A percentile compares a stretch with the other conserved stretches of the same genome.
Conservation (phyloP, 2,329 filamentous ascomycete genomes). For the Sporothrix euskadiensis region DNA sequence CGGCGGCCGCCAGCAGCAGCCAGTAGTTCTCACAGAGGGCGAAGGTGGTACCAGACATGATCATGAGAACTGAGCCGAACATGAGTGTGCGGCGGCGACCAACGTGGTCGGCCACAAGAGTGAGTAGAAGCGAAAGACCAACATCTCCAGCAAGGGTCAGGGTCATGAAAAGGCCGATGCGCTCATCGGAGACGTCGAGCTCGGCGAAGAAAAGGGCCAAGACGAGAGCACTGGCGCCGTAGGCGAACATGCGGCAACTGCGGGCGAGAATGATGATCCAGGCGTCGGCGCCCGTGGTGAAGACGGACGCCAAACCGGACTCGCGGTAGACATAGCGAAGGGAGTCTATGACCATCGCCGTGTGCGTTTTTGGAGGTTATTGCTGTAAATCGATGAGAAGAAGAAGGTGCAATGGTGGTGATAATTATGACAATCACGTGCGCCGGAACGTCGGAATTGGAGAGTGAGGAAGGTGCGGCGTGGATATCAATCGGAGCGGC, state of each 20-base stretch:
- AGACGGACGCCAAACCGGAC: slow-evolving; percentile 52
- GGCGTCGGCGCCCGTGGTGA: slow-evolving; percentile 51
- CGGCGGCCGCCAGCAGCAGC: slow-evolving; percentile 58
- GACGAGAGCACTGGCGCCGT: slow-evolving; percentile 60
- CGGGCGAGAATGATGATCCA: slow-evolving; percentile 56
- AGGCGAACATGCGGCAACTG: slow-evolving; percentile 61
- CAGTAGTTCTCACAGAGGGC: slow-evolving; percentile 58
- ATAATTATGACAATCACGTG: background rate
- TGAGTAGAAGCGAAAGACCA: slow-evolving; percentile 56
- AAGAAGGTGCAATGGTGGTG: background rate
- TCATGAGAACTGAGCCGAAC: slow-evolving; percentile 58
- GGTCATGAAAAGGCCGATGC: slow-evolving; percentile 67
- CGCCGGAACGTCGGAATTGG: background rate
- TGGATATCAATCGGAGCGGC: background rate
- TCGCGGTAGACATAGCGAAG: slow-evolving; percentile 39
- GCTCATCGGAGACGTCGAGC: slow-evolving; percentile 56
- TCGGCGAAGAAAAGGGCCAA: slow-evolving; percentile 62
- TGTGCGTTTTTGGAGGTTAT: background rate
- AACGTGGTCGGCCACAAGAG: slow-evolving; percentile 59
- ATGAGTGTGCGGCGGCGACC: slow-evolving; percentile 58
- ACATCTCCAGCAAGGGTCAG: slow-evolving; percentile 64
- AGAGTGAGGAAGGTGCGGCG: background rate
- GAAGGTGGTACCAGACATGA: slow-evolving; percentile 56
- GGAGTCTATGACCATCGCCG: slow-evolving; percentile 27
- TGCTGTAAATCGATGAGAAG: background rate